A percentile compares a stretch with the other conserved stretches of the same genome.
Conservation (phyloP, 1,284 basidiomycete genomes). For the Singerocomus inundabilis region DNA sequence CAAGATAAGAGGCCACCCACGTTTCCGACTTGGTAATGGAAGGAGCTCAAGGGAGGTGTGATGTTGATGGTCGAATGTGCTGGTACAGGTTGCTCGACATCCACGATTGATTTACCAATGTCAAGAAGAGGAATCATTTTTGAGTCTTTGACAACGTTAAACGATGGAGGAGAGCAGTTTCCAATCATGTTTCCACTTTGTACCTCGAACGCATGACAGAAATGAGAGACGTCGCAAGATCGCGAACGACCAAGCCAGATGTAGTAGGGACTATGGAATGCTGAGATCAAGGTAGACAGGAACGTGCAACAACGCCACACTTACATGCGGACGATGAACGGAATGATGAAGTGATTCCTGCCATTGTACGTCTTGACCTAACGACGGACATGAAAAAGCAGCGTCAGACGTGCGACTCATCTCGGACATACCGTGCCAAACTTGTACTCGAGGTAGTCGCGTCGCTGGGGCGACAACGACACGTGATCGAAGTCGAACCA, state of each 20-base stretch:
- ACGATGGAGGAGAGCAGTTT: conserved; percentile 43
- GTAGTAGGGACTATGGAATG: conserved; percentile 56
- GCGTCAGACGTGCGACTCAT: neutral
- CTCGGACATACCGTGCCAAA: conserved; percentile 60
- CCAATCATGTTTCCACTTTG: conserved; percentile 70
- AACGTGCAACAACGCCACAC: conserved; percentile 13
- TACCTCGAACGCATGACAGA: conserved; percentile 66
- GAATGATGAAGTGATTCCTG: conserved; percentile 70
- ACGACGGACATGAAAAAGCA: neutral
- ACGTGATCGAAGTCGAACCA: conserved; percentile 84
- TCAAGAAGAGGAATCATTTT: conserved; percentile 39
- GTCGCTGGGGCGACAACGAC: conserved; percentile 63
- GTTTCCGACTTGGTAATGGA: conserved; percentile 71
- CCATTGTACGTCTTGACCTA: conserved; percentile 70
- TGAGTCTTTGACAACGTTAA: conserved; percentile 33
- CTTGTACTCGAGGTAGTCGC: conserved; percentile 79
- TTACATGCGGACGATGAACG: conserved; percentile 67
- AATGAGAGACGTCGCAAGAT: conserved; percentile 57
- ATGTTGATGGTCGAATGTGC: conserved; percentile 45
- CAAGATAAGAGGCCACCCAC: conserved; percentile 33
- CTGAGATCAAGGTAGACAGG: conserved; percentile 1
- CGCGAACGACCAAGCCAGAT: conserved; percentile 78
- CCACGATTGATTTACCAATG: conserved; percentile 41
- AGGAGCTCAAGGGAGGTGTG: conserved; percentile 63
- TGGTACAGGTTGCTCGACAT: conserved; percentile 17